A percentile compares a stretch with the other conserved stretches of the same genome.
These are phyloP conservation scores for Testicularia cyperi DNA, from an alignment of 1,284 basidiomycete genomes.

Conservation along the genomic window DNA sequence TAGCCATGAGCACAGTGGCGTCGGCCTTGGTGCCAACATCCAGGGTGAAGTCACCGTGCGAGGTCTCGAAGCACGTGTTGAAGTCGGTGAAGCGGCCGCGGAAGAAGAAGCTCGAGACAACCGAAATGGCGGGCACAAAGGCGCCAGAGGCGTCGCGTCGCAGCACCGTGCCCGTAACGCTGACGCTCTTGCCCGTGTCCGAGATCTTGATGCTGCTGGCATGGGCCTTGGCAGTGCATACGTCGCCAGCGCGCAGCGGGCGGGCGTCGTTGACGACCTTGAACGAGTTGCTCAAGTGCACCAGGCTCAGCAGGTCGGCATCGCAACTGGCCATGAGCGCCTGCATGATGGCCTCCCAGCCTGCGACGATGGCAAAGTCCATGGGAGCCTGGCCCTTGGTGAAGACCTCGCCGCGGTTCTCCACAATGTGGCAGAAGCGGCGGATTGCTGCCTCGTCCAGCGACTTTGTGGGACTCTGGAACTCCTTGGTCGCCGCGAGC, in stretches of 20 bases:
- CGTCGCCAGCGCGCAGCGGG: conserved; percentile 79
- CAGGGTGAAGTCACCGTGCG: conserved; percentile 82
- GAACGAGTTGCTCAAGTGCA: conserved; percentile 96
- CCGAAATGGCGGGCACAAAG: conserved; percentile 94
- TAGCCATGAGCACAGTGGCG: conserved; percentile 86
- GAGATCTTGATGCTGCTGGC: conserved; percentile 88
- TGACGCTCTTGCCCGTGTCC: conserved; percentile 75
- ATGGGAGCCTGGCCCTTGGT: conserved; percentile 71
- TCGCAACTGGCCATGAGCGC: conserved; percentile 53
- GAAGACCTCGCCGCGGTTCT: conserved; percentile 88
- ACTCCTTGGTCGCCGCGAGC: conserved; percentile 33
- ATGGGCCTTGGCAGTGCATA: conserved; percentile 83
- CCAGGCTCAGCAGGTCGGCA: conserved; percentile 75
- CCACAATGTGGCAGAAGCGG: conserved; percentile 87
- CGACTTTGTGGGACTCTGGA: conserved; percentile 43
- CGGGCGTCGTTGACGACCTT: conserved; percentile 76
- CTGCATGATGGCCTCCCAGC: conserved; percentile 68
- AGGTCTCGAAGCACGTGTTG: conserved; percentile 87
- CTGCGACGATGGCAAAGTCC: conserved; percentile 98
- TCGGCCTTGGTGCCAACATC: conserved; percentile 74
- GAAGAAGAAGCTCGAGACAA: conserved; percentile 92
- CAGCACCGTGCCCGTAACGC: conserved; percentile 43
- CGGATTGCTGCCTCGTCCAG: conserved; percentile 73
- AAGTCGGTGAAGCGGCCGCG: conserved; percentile 91
- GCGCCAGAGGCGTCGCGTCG: conserved; percentile 59